A percentile compares a stretch with the other conserved stretches of the same genome.
phyloP scores from a whole-genome alignment of 1,284 basidiomycete species.

The Rhodotorula sp. region DNA sequence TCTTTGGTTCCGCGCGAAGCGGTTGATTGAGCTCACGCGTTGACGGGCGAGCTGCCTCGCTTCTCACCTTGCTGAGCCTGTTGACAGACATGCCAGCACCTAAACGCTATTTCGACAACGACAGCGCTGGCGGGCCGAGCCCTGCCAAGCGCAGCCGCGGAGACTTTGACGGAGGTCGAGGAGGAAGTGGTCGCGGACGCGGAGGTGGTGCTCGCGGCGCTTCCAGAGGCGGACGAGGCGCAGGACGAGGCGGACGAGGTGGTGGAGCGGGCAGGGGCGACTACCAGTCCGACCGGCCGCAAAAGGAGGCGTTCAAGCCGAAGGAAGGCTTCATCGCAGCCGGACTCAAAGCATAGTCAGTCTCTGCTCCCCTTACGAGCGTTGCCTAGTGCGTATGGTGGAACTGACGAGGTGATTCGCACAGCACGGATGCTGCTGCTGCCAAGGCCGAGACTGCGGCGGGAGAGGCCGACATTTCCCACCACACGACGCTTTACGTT shows the following conservation, averaged over 20 bases:
- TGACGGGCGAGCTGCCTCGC: no score
- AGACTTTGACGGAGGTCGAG: conserved; percentile 12
- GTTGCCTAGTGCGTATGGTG: not conserved
- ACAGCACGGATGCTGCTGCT: conserved; percentile 37
- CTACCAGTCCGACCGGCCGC: conserved; percentile 18
- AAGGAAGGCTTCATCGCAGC: conserved; percentile 39
- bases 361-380: not conserved
- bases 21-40: no score
- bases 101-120: conserved; percentile 36
- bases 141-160: conserved; percentile 21
- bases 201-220: conserved; percentile 9
- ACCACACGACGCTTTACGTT: conserved; percentile 50
- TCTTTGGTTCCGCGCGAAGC: no score
- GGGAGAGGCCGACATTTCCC: not conserved
- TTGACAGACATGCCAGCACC: conserved; percentile 26
- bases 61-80: no score
- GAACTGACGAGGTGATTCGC: not conserved
- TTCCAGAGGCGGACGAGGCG: no score
- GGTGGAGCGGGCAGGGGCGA: conserved; percentile 9
- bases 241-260: conserved; percentile 7
- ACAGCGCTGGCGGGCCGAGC: not conserved
- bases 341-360: conserved; percentile 39
- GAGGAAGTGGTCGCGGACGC: not conserved
- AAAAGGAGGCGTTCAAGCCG: conserved; percentile 38
- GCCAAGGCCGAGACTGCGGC: conserved; percentile 10